Conservation (phyloP, 2,329 filamentous ascomycete species). For the Cordyceps sp. region DNA sequence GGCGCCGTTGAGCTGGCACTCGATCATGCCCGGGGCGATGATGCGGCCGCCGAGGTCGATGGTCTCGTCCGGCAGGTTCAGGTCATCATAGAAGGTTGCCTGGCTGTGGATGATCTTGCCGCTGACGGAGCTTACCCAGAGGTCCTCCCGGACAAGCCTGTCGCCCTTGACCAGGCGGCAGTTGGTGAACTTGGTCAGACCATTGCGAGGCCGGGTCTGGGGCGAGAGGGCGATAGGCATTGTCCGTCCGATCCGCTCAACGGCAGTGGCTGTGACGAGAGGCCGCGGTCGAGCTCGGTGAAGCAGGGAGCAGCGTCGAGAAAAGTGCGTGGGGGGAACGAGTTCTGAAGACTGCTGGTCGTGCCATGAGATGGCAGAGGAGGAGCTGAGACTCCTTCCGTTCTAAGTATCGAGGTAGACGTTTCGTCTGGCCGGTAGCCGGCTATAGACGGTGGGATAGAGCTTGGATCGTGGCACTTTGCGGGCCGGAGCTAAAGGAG, state of each 20-base stretch:
- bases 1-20: constrained; percentile 81
- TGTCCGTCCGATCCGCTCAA: constrained; percentile 5
- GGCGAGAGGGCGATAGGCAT: constrained; percentile 32
- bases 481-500: too few species aligned
- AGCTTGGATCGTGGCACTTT: too few species aligned
- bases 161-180: constrained; percentile 59
- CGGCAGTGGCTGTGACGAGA: too few species aligned
- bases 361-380: too few species aligned
- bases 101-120: constrained; percentile 69
- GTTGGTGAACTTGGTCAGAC: constrained; percentile 79
- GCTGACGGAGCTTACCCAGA: constrained; percentile 74
- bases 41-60: constrained; percentile 74
- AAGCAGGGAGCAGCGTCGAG: too few species aligned
- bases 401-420: too few species aligned
- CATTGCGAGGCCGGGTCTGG: constrained; percentile 20
- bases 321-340: too few species aligned
- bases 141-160: constrained; percentile 53
- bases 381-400: too few species aligned
- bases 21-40: constrained; percentile 72
- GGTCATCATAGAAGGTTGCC: constrained; percentile 49
- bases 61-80: constrained; percentile 52
- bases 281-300: too few species aligned
- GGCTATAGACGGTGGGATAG: too few species aligned
- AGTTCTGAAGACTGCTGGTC: too few species aligned
- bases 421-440: too few species aligned